Percentiles rank a stretch among this genome's conserved stretches.
Conservation (phyloP, 441 rosid species). For the Kokia cookei region DNA sequence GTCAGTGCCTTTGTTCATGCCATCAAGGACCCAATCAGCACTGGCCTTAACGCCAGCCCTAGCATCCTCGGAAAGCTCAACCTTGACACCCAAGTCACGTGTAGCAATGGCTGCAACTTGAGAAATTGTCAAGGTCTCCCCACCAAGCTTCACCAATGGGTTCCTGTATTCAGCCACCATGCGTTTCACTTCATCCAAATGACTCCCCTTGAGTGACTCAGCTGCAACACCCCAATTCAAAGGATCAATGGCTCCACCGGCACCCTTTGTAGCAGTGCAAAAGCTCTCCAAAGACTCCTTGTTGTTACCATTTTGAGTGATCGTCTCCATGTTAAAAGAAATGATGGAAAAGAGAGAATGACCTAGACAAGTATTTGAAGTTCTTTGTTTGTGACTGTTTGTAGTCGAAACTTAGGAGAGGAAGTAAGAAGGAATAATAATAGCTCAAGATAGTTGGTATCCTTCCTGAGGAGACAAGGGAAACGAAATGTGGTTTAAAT, state of each 20-base stretch:
- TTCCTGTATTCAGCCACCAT: conserved; percentile 52
- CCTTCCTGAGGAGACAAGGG: conserved; percentile 1
- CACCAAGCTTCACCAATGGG: conserved; percentile 43
- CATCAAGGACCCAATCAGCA: conserved; percentile 59
- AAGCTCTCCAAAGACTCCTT: conserved; percentile 17
- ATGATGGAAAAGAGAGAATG: neutral
- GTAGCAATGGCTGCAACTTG: conserved; percentile 48
- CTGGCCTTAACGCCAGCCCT: conserved; percentile 51
- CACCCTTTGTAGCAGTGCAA: neutral
- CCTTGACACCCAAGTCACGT: conserved; percentile 14
- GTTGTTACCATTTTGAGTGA: conserved; percentile 11
- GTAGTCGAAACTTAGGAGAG: neutral
- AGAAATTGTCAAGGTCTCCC: conserved; percentile 45
- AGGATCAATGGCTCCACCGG: conserved; percentile 16
- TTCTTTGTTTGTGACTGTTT: neutral
- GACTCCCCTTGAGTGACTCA: conserved; percentile 45
- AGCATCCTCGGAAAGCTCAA: conserved; percentile 43
- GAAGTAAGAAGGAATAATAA: neutral
- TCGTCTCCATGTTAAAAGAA: neutral
- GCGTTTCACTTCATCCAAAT: conserved; percentile 49
- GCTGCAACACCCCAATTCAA: conserved; percentile 48
- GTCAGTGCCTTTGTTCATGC: conserved; percentile 51
- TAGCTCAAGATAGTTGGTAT: neutral
- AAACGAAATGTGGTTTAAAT: neutral
- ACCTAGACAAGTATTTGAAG: neutral